Percentiles rank a stretch among this genome's conserved stretches.
phyloP scores from a whole-genome alignment of 805 yeast genomes.

The Nakazawaea wyomingensis region DNA sequence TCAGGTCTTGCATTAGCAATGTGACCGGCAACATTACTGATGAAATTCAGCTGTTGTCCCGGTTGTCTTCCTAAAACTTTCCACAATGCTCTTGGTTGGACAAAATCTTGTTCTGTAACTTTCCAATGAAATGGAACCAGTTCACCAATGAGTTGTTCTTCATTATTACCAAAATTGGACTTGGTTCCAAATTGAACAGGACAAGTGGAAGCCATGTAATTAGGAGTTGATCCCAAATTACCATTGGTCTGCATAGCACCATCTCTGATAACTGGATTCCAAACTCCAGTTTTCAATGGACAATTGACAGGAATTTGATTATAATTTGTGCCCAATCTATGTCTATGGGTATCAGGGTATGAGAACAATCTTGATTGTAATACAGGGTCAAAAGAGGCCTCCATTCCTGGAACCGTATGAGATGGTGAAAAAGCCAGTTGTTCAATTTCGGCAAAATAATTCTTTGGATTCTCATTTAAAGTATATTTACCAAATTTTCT shows the following conservation, averaged over 20 bases:
- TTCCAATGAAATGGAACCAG: slow-evolving; percentile 80
- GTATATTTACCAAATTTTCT: slow-evolving; percentile 79
- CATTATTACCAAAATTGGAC: slow-evolving; percentile 14
- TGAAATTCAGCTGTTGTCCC: slow-evolving; percentile 79
- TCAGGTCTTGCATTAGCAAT: slow-evolving; percentile 61
- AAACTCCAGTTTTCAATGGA: slow-evolving; percentile 54
- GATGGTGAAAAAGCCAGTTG: slow-evolving; percentile 85
- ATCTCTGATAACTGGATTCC: slow-evolving; percentile 75
- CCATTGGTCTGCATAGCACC: slow-evolving; percentile 70
- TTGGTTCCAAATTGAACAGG: slow-evolving; percentile 40
- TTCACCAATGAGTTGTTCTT: slow-evolving; percentile 29
- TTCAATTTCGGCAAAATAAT: slow-evolving; percentile 84
- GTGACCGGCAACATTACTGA: slow-evolving; percentile 80
- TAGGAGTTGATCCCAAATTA: slow-evolving; percentile 74
- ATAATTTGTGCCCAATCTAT: slow-evolving; percentile 74
- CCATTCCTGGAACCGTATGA: slow-evolving; percentile 79
- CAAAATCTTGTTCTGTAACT: slow-evolving; percentile 62
- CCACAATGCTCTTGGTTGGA: slow-evolving; percentile 75
- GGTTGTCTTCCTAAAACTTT: slow-evolving; percentile 70
- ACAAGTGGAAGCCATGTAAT: slow-evolving; percentile 55
- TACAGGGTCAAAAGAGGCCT: slow-evolving; percentile 80
- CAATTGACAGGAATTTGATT: slow-evolving; percentile 87
- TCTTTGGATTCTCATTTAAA: slow-evolving; percentile 77
- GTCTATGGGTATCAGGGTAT: slow-evolving; percentile 82
- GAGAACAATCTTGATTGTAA: slow-evolving; percentile 77